Percentiles rank a stretch among this genome's conserved stretches.
Conservation (phyloP, 208 protist genomes). For the Leishmania arabica region DNA sequence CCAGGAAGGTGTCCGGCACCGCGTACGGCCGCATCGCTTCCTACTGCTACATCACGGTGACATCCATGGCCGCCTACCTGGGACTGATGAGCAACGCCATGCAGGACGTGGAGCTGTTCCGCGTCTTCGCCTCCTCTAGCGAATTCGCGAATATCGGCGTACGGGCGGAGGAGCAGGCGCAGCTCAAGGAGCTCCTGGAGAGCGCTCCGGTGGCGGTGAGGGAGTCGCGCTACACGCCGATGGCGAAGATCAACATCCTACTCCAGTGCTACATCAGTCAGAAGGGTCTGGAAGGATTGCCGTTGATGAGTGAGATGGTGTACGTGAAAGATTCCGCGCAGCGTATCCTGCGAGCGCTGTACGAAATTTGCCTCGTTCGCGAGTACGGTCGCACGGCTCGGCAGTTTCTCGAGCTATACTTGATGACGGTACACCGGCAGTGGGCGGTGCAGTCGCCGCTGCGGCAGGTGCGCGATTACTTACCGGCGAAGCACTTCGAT, state of each 20-base stretch:
- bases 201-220: conserved; percentile 98
- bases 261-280: conserved; percentile 99
- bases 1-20: conserved; percentile 89
- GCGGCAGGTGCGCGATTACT: conserved; percentile 79
- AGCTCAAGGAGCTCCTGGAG: conserved; percentile 96
- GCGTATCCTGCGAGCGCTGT: conserved; percentile 92
- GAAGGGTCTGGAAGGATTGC: conserved; percentile 97
- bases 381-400: conserved; percentile 97
- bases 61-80: conserved; percentile 97
- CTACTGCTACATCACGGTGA: conserved; percentile 97
- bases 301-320: conserved; percentile 98
- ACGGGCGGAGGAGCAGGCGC: conserved; percentile 98
- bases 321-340: conserved; percentile 98
- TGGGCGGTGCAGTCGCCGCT: conserved; percentile 96
- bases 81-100: conserved; percentile 95
- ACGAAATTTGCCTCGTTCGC: conserved; percentile 96
- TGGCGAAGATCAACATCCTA: conserved; percentile 99
- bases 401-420: conserved; percentile 85
- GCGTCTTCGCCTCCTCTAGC: conserved; percentile 95
- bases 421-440: conserved; percentile 97
- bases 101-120: conserved; percentile 98
- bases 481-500: conserved; percentile 82
- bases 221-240: conserved; percentile 94
- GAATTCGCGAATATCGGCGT: conserved; percentile 99
- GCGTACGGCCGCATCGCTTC: conserved; percentile 98